Evolutionary conservation across 129 eudicot species (phyloP).

Genomic region (Pulicaria dysenterica): DNA sequence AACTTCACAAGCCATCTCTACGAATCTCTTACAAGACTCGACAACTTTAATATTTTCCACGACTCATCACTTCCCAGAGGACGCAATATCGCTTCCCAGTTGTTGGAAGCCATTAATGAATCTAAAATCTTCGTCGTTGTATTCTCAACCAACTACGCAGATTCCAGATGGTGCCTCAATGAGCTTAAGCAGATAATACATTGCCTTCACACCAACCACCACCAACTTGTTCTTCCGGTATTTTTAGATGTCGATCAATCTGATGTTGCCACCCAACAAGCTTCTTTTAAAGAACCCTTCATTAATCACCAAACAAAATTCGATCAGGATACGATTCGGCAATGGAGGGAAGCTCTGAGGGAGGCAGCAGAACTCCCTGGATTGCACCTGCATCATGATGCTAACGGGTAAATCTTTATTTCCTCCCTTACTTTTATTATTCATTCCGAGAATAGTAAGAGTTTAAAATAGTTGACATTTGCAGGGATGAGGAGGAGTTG

Average conservation of each 20-base stretch:
- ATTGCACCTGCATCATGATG: constrained; percentile 28
- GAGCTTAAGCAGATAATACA: constrained; percentile 23
- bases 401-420: neutral
- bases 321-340: constrained; percentile 10
- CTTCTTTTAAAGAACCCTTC: neutral
- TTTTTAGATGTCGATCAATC: constrained; percentile 9
- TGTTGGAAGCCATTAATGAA: constrained; percentile 15
- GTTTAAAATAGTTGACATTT: neutral
- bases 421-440: neutral
- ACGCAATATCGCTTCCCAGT: neutral
- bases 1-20: constrained; percentile 31
- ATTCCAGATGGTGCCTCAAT: constrained; percentile 29
- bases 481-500: constrained; percentile 21
- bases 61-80: constrained; percentile 18
- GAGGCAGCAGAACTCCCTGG: constrained; percentile 21
- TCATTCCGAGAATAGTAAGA: neutral
- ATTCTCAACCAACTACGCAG: constrained; percentile 25
- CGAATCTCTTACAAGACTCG: constrained; percentile 9
- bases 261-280: constrained; percentile 3
- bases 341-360: constrained; percentile 27
- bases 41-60: constrained; percentile 9
- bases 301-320: neutral
- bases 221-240: constrained; percentile 19
- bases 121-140: constrained; percentile 18
- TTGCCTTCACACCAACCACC: neutral